Base-by-base conservation (phyloP, 1,139 yeast species). In the Kodamaea fungicola region DNA sequence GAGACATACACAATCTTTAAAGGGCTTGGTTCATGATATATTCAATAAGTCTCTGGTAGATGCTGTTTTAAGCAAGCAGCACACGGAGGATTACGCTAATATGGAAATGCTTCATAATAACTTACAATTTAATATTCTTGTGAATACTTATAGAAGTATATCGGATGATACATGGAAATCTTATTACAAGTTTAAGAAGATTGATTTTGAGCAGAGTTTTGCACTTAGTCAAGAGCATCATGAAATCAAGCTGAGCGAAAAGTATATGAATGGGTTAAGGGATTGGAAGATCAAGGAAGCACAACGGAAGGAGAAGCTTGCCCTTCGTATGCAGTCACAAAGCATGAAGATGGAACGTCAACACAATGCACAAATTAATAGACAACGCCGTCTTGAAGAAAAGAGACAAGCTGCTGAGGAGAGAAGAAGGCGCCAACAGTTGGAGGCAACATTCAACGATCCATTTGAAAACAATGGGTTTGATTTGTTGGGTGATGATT, bases 81-180 rank as follows among this genome's bases (percentile, higher is more conserved):
- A 52, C 38, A 58, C 61, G 1, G 71, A 65, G 40, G 76, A 71
- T 44, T 60, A 54, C 40, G 51, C 55, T 16, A 71, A 71, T 44
- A 44, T 71, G 40, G 76, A 71, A 47, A 66, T 71, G 67, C 50
- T 71, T 22, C 76, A 71, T 44, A 70, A 67, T 41, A 64, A 62
- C 36, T 56, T 65, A 25, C 74, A 68, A 42, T 71, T 65, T 47
- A 71, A 71, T 43, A 46, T 70, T 21, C 55, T 71, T 35, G 47
- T 65, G 9, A 71, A 71, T 44, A 57, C 73, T 6, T 71, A 69
- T 46, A 51, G 76, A 34, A 66, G 61, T 26, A 63, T 71, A 33
- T 54, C 73, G 0, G 55, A 52, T 9, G 68, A 67, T 22, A 69
- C 74, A 0, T 69, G 75, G 76, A 43, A 50, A 10, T 53, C 57